Conservation (phyloP, 2,329 filamentous ascomycete species). For the Phaeosphaeriaceae sp. region DNA sequence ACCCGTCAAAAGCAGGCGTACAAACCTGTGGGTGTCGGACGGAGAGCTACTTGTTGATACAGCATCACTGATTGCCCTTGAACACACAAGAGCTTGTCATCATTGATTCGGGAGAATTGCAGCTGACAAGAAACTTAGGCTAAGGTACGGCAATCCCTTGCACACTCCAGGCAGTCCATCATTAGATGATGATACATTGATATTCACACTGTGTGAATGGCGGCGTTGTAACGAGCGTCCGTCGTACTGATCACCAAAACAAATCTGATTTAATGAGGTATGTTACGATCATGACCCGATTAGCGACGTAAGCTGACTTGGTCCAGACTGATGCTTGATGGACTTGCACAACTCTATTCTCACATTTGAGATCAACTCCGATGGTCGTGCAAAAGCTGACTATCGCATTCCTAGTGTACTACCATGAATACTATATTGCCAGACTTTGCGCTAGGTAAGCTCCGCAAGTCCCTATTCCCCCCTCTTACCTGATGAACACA, state of each 20-base stretch:
- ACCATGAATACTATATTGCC: neutral
- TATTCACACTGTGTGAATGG: constrained; percentile 76
- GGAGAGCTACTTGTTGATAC: constrained; percentile 71
- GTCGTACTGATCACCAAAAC: constrained; percentile 66
- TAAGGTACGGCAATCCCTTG: constrained; percentile 32
- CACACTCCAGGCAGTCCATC: constrained; percentile 51
- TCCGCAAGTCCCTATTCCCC: constrained; percentile 2
- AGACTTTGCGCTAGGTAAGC: constrained; percentile 21
- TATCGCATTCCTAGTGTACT: constrained; percentile 12
- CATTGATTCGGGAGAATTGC: neutral
- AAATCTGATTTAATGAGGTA: constrained; percentile 77
- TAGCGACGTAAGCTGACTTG: constrained; percentile 26
- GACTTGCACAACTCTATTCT: constrained; percentile 26
- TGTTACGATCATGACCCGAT: constrained; percentile 12
- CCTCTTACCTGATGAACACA: constrained; percentile 63
- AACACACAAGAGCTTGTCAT: constrained; percentile 7
- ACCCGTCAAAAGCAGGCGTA: constrained; percentile 65
- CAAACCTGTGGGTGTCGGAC: constrained; percentile 66
- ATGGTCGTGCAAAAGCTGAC: constrained; percentile 31
- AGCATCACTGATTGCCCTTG: constrained; percentile 66
- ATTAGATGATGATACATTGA: constrained; percentile 66
- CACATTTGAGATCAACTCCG: constrained; percentile 8
- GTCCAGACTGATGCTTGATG: constrained; percentile 49
- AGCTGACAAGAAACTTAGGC: constrained; percentile 33
- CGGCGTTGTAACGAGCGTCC: constrained; percentile 55